Evolutionary conservation across 768 basidiomycete genomes (phyloP).

Genomic region (Krasilnikovozyma curviuscula): DNA sequence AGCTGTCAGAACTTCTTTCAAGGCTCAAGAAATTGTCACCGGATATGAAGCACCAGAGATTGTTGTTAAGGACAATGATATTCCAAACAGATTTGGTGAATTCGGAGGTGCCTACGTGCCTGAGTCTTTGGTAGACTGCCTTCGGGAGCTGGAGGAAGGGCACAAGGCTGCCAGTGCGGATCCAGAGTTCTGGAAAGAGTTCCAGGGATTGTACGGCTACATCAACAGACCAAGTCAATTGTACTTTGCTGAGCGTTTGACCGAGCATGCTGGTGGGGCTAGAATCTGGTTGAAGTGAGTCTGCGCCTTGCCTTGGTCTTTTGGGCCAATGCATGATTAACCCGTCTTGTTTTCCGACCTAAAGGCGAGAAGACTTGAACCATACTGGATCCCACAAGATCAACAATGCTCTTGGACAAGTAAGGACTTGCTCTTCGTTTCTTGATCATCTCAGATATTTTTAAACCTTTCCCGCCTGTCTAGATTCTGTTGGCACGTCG

Average conservation of each 20-base stretch:
- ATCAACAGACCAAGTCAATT: constrained; percentile 86
- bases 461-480: not conserved
- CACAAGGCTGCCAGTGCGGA: constrained; percentile 73
- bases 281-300: constrained; percentile 92
- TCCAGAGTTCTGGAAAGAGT: constrained; percentile 82
- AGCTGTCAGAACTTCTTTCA: constrained; percentile 1
- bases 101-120: constrained; percentile 98
- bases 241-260: constrained; percentile 78
- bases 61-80: constrained; percentile 18
- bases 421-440: constrained; percentile 21
- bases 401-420: constrained; percentile 95
- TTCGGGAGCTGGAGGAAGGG: constrained; percentile 70
- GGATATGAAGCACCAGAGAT: not conserved
- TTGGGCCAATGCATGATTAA: not conserved
- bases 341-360: not conserved
- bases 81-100: constrained; percentile 75
- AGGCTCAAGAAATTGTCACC: not conserved
- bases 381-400: constrained; percentile 99
- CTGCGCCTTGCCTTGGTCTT: not conserved
- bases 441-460: not conserved
- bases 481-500: constrained; percentile 85
- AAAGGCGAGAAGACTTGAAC: constrained; percentile 36
- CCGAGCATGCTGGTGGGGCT: constrained; percentile 75
- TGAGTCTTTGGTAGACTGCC: constrained; percentile 81
- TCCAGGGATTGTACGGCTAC: constrained; percentile 67